phyloP scores from a whole-genome alignment of 2,329 filamentous ascomycete genomes.

The Fusarium sterilihyphosum region DNA sequence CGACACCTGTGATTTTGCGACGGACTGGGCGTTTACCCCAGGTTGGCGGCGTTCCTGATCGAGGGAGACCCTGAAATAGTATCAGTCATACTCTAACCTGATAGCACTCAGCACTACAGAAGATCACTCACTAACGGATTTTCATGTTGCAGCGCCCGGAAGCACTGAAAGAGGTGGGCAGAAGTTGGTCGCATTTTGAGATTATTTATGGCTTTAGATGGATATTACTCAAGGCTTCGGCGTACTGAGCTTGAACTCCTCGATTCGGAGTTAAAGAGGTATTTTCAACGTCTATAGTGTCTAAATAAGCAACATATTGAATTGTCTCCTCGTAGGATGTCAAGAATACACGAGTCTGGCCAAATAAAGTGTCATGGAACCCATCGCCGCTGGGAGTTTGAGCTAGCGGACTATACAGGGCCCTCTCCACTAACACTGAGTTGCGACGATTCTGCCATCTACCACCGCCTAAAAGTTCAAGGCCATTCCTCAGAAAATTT shows the following conservation, averaged over 20 bases:
- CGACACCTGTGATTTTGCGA: slow-evolving; percentile 82
- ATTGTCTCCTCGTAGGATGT: background rate
- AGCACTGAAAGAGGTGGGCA: slow-evolving; percentile 49
- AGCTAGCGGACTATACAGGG: slow-evolving; percentile 19
- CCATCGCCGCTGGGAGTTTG: background rate
- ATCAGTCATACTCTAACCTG: background rate
- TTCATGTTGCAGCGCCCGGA: slow-evolving; percentile 69
- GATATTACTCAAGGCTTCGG: background rate
- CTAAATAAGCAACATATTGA: background rate
- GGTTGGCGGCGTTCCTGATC: slow-evolving; percentile 68
- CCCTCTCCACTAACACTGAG: slow-evolving; percentile 5
- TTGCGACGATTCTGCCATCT: slow-evolving; percentile 53
- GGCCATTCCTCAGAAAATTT: slow-evolving; percentile 46
- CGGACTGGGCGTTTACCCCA: slow-evolving; percentile 81
- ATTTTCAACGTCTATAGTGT: background rate
- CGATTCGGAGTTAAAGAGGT: background rate
- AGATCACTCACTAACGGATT: slow-evolving; percentile 76
- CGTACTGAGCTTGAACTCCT: too few species aligned
- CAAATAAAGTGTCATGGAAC: slow-evolving; percentile 14
- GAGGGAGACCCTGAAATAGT: slow-evolving; percentile 77
- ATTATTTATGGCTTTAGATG: background rate
- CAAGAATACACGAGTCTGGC: background rate
- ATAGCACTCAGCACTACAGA: background rate
- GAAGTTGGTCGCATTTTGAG: slow-evolving; percentile 52
- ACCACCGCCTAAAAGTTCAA: slow-evolving; percentile 63